phyloP scores from a whole-genome alignment of 192 early-diverging fungal genomes.

The Backusella australiensis region DNA sequence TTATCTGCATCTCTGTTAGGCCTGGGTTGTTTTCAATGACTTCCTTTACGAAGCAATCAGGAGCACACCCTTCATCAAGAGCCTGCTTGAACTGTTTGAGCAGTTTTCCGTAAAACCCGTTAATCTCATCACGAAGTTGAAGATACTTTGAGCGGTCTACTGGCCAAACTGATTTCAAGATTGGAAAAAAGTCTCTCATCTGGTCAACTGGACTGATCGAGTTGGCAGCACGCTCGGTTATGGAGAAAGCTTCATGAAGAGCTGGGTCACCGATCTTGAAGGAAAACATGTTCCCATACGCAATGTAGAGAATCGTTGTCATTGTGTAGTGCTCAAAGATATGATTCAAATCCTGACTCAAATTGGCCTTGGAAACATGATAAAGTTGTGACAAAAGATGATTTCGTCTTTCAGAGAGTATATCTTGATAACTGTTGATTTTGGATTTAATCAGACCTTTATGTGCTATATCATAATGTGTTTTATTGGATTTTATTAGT shows the following conservation, averaged over 20 bases:
- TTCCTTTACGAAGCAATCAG: conserved; percentile 38
- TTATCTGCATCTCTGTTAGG: conserved; percentile 18
- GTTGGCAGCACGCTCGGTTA: conserved; percentile 20
- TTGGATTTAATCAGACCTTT: conserved; percentile 30
- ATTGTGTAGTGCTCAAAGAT: conserved; percentile 34
- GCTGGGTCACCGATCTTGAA: conserved; percentile 23
- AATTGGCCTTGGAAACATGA: background rate
- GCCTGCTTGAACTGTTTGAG: conserved; percentile 7
- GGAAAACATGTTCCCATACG: conserved; percentile 24
- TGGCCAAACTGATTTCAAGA: conserved; percentile 24
- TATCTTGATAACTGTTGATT: conserved; percentile 33
- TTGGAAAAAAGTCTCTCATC: conserved; percentile 33
- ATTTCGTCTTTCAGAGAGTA: conserved; percentile 13
- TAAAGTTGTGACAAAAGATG: conserved; percentile 8
- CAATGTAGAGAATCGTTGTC: conserved; percentile 30
- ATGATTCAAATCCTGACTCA: background rate
- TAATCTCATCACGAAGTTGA: background rate
- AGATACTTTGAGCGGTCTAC: background rate
- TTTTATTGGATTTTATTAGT: background rate
- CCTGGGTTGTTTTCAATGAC: background rate
- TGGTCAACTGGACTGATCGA: conserved; percentile 27
- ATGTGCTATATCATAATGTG: conserved; percentile 22
- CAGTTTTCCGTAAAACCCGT: conserved; percentile 30
- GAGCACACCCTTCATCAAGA: background rate
- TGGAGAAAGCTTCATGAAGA: conserved; percentile 30